A percentile compares a stretch with the other conserved stretches of the same genome.
phyloP scores from a whole-genome alignment of 208 protist genomes.

The Trypanosoma vivax region DNA sequence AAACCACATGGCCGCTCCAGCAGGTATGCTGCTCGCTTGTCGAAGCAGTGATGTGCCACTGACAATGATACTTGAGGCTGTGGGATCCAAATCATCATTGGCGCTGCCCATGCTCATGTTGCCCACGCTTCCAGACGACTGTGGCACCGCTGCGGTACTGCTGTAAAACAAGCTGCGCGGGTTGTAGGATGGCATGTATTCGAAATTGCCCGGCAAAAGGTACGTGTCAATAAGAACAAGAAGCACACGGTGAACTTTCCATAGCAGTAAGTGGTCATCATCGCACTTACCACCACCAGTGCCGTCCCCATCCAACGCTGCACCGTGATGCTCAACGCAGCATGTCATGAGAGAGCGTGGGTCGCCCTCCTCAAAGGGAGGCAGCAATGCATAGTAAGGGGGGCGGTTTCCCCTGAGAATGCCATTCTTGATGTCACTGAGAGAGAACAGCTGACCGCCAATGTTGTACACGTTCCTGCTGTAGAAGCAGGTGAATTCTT shows the following conservation, averaged over 20 bases:
- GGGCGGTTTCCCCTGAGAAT: slow-evolving; percentile 49
- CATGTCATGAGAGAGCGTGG: slow-evolving; percentile 11
- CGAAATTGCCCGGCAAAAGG: slow-evolving; percentile 30
- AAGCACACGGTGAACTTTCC: slow-evolving; percentile 27
- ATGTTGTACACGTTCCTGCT: slow-evolving; percentile 45
- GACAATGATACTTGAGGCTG: background rate
- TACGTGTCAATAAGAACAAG: slow-evolving; percentile 55
- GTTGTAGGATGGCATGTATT: slow-evolving; percentile 13
- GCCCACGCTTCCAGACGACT: background rate
- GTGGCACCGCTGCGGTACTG: background rate
- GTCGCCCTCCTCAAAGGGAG: slow-evolving; percentile 23
- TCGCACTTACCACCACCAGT: background rate
- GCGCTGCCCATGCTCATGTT: background rate
- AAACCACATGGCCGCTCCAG: slow-evolving; percentile 11
- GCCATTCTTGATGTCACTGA: slow-evolving; percentile 66
- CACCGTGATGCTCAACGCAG: background rate
- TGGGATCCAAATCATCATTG: background rate
- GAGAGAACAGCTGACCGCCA: slow-evolving; percentile 33
- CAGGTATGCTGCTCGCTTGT: background rate
- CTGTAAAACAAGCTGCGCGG: slow-evolving; percentile 13
- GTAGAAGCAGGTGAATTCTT: slow-evolving; percentile 35
- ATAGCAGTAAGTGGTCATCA: no score
- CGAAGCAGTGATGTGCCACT: background rate
- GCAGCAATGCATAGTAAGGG: slow-evolving; percentile 23
- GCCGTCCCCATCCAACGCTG: background rate